Evolutionary conservation across 2,329 filamentous ascomycete species (phyloP), one percentile per base, ranked within the genome.

Genomic region (Zalaria sp.): DNA sequence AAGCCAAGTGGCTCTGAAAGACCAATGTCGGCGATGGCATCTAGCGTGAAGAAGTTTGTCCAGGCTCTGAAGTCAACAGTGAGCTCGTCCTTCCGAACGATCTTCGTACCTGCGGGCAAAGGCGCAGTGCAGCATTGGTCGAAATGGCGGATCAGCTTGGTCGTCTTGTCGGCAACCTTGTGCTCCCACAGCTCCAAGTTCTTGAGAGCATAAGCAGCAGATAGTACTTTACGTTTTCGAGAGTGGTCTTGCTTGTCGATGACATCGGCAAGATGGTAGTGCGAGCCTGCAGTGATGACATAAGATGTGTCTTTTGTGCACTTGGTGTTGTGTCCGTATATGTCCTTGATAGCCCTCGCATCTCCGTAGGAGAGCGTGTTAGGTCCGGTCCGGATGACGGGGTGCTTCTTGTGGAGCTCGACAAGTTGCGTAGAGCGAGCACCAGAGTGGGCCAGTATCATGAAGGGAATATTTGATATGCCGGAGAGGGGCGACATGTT

Each of bases 301-400:
- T 64, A 64, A 26, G 53, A 49, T 2, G 45, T 43, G 44, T 62
- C 62, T 34, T 64, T 65, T 34, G 45, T 51, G 29, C 57, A 61
- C 34, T 50, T 54, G 0, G 58, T 58, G 6, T 47, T 50, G 38
- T 64, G 60, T 29, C 60, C 60, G 36, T 63, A 65, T 31, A 64
- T 61, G 45, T 63, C 61, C 39, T 53, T 55, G 47, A 56, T 56
- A 25, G 66, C 67, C n/a, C 51, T 49, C 6, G 58, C 47, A 41
- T 60, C 57, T 4, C 57, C 56, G 47, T 61, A 69, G 0, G 66
- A 69, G 2, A 71, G 51, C 2, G 56, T 55, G 38, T 68, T 69
- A 3, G 66, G 67, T 1, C 66, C 66, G 4, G 59, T 67, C 7
- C 67, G 64, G 35, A 71, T 54, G 9, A 71, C 59, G 0, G 64